A percentile compares a stretch with the other conserved stretches of the same genome.
Conservation (phyloP, 129 eudicot species). For the Cynara cardunculus region DNA sequence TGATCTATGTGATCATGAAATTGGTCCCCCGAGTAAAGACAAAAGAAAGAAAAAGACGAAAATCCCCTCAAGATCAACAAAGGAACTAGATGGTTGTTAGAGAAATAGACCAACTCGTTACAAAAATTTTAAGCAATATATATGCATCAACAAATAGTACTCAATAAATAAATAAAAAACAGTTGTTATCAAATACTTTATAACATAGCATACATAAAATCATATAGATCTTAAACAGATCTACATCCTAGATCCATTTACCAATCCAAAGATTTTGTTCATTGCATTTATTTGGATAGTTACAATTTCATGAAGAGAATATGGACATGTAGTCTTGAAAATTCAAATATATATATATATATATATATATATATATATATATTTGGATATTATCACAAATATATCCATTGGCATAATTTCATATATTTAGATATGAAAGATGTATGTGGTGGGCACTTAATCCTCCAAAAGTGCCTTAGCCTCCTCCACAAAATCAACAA, state of each 20-base stretch:
- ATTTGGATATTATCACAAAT: background rate
- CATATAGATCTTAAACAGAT: background rate
- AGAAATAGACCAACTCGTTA: too few species aligned
- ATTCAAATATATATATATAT: background rate
- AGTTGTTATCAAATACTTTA: too few species aligned
- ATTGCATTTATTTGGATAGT: background rate
- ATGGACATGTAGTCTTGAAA: background rate
- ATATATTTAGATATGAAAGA: background rate
- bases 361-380: too few species aligned
- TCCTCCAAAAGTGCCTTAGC: constrained; percentile 10
- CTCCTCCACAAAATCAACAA: constrained; percentile 1
- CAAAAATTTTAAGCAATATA: too few species aligned
- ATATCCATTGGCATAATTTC: background rate
- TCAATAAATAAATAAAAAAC: too few species aligned
- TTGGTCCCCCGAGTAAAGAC: too few species aligned
- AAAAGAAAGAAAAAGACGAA: too few species aligned
- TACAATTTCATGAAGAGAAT: background rate
- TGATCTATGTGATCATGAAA: too few species aligned
- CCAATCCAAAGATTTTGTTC: background rate
- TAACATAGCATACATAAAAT: background rate
- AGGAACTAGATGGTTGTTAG: too few species aligned
- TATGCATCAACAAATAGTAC: too few species aligned
- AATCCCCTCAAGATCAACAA: too few species aligned
- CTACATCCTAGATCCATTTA: background rate
- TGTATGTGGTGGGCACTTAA: background rate